Evolutionary conservation across 164 flowering plant species (phyloP), one percentile per base, ranked within the genome.

Genomic region (Vitis rupestris): DNA sequence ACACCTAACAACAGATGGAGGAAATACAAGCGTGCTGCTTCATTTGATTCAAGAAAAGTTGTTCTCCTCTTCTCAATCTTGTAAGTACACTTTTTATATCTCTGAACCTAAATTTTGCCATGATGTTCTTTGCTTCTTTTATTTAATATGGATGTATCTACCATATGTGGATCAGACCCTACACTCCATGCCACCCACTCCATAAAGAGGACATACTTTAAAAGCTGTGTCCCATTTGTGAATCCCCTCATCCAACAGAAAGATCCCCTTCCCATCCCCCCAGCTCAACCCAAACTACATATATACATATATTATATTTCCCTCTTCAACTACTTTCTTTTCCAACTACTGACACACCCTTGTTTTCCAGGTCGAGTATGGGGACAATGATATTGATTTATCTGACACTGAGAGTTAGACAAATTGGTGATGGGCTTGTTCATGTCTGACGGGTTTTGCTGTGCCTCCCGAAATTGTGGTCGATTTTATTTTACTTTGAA

Each of bases 311-410:
- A 23, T 23, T 23, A 23, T 23, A 23, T 23, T 23, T 23, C 2
- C 27, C 27, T 23, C 27, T 0, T 23, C 27, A 23, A 23, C 14
- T 50, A 2, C 13, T 47, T 54, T 15, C 51, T 61, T n/a, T 27
- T 15, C 59, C 55, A 61, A 7, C 2, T 2, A 47, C 27, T 30
- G 11, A 62, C 37, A 8, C 74, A 14, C 12, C 15, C 37, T 75
- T 16, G 9, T 31, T 49, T 75, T 80, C 31, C 91, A 91, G 97
- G 83, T 91, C 97, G 54, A 89, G 84, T 66, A 65, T 91, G 78
- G 97, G 97, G 71, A 91, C 97, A 8, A 68, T 89, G 74, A 66
- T 88, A 19, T 69, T 91, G 67, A 91, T 91, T 63, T 89, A 83
- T 76, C 70, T 91, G 78, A 89, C 94, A 5, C 76, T 91, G 67